These are phyloP conservation scores for Drechslerella dactyloides DNA, from an alignment of 2,329 filamentous ascomycete genomes.

Conservation along the genomic window DNA sequence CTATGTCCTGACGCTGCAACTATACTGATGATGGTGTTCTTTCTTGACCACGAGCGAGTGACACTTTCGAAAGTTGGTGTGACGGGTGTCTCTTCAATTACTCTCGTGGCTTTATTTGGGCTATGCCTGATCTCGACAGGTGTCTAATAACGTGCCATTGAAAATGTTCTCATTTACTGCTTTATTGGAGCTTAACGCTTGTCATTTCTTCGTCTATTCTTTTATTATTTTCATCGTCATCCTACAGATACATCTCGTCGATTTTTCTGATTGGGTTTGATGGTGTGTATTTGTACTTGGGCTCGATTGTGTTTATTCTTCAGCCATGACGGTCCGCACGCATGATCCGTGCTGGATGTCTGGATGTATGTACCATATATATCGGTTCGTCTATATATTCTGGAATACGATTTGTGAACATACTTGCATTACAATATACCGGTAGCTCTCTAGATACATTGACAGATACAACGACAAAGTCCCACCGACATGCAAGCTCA, in stretches of 20 bases:
- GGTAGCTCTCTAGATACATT: no score
- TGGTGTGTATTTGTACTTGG: neutral
- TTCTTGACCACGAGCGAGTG: constrained; percentile 1
- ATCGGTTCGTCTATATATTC: neutral
- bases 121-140: constrained; percentile 9
- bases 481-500: no score
- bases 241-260: neutral
- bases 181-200: neutral
- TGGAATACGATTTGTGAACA: neutral
- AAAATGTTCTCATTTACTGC: no score
- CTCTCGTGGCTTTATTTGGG: constrained; percentile 6
- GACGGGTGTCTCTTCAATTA: constrained; percentile 12
- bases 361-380: neutral
- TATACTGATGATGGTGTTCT: constrained; percentile 3
- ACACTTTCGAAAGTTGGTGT: constrained; percentile 6
- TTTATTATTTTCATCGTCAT: neutral
- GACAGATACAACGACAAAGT: no score
- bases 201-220: neutral
- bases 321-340: no score
- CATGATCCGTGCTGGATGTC: neutral
- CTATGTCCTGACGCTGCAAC: neutral
- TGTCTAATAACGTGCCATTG: constrained; percentile 5
- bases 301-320: neutral
- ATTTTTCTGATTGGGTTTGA: neutral
- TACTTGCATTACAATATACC: no score